Percentiles rank a stretch among this genome's conserved stretches.
These are phyloP conservation scores for Whalleya microplaca DNA, from an alignment of 2,329 filamentous ascomycete genomes.

Conservation along the genomic window DNA sequence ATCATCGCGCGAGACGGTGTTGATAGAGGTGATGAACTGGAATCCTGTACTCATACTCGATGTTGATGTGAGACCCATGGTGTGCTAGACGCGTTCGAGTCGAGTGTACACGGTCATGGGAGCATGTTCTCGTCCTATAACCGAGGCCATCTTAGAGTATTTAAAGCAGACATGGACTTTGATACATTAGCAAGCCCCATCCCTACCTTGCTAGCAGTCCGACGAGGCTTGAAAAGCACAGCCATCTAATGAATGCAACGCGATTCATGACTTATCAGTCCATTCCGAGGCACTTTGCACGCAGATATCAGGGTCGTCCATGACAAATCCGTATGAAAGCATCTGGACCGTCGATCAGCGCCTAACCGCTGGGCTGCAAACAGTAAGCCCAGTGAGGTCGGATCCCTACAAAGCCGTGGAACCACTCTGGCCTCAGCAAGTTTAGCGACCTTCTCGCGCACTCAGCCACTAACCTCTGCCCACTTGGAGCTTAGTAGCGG, in stretches of 20 bases:
- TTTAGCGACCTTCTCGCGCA: background rate
- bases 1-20: conserved; percentile 40
- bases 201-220: conserved; percentile 3
- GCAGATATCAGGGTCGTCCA: conserved; percentile 10
- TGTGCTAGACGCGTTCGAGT: conserved; percentile 1
- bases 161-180: conserved; percentile 7
- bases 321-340: conserved; percentile 18
- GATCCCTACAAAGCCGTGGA: conserved; percentile 20
- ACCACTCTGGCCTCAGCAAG: conserved; percentile 10
- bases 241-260: conserved; percentile 8
- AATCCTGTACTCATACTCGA: conserved; percentile 28
- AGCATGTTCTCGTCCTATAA: background rate
- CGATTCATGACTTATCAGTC: conserved; percentile 5
- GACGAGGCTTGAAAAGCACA: conserved; percentile 3
- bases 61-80: conserved; percentile 9
- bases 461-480: background rate
- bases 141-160: background rate
- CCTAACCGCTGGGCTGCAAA: conserved; percentile 18
- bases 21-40: conserved; percentile 42
- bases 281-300: background rate
- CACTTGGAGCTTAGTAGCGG: background rate
- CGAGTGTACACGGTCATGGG: conserved; percentile 1
- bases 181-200: conserved; percentile 11
- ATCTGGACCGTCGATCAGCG: conserved; percentile 7
- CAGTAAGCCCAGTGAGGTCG: conserved; percentile 23